Evolutionary conservation across 2,329 filamentous ascomycete genomes (phyloP), one percentile per base, ranked within the genome.

Genomic region (Rutstroemia sp.): DNA sequence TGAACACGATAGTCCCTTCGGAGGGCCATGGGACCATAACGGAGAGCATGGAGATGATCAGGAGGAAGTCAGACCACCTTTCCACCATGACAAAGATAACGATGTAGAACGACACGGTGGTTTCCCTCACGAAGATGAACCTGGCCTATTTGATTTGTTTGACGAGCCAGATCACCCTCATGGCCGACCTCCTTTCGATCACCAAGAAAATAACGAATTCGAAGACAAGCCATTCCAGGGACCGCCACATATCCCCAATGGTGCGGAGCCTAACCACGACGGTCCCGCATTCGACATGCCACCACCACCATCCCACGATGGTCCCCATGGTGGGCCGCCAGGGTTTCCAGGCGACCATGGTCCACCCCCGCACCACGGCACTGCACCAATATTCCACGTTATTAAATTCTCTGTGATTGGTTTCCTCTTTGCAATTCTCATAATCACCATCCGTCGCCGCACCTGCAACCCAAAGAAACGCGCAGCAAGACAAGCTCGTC

Each of bases 351-450:
- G 21, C 19, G 10, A 47, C 19, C 9, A 30, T n/a, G 27, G 17
- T 14, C 19, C 51, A 6, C 51, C 51, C 16, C 30, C 42, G 2
- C 6, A 12, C 42, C 16, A 46, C 25, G 16, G 14, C 12, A n/a
- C 38, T 5, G 16, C 7, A 2, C 10, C 8, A 38, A 34, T 44
- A 17, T 40, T 65, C 10, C 56, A 60, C 38, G 47, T 65, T 19
- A 21, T 63, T 8, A 66, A 64, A 39, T 61, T 63, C 51, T 49
- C 48, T 9, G 10, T 58, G 4, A 62, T 65, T 16, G 64, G 61
- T 3, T 65, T 67, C 44, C 58, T 68, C 51, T 48, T 62, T 39
- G 58, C 63, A 1, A 59, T 67, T 47, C 52, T 67, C 1, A 8
- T 64, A 17, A 16, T 60, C 2, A 59, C 65, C 8, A 55, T 67